Evolutionary conservation across 202 grass and related monocot species (phyloP), one percentile per base, ranked within the genome.

Genomic region (Zizania palustris): DNA sequence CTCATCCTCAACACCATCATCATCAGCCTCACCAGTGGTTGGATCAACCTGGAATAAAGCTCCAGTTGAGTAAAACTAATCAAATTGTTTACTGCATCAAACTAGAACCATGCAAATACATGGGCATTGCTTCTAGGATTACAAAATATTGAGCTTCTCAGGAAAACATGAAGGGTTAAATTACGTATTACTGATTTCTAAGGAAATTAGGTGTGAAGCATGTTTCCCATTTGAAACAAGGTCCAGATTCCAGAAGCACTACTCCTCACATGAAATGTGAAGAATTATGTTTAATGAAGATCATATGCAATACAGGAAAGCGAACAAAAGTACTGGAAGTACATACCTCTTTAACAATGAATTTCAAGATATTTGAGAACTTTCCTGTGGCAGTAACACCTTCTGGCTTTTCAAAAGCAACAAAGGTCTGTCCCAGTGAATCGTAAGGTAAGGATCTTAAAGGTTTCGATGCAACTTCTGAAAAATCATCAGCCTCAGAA

Each of bases 1-100:
- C 68, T 99, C 96, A 11, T 99, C 96, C 74, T 99, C 96, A 63
- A 95, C 96, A 62, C 96, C 96, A 76, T 99, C 96, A 45, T 99
- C 96, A 8, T 99, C 92, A 71, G 82, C 87, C 60, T 99, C 96
- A 28, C 92, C 92, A 37, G 85, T 87, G 28, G 96, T 57, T 33
- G 89, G 63, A 85, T 98, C 96, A 65, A 98, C 96, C 96, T 99
- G 77, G 81, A 82, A 65, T 9, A 60, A 16, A 75, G 3, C 49
- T 63, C 45, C 75, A 64, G 42, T 60, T 51, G 34, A 60, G 69
- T 71, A 76, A n/a, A 50, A 56, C 37, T 28, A 35, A 28, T 16
- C 16, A 22, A 75, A 55, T 41, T 39, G 2, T 77, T 68, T 21
- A 5, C 11, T 45, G 5, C 48, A 74, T 39, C 50, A 68, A 51